Percentiles rank a stretch among this genome's conserved stretches.
These are phyloP conservation scores for Uronychia binucleata DNA, from an alignment of 73 alveolate species.

Conservation along the genomic window DNA sequence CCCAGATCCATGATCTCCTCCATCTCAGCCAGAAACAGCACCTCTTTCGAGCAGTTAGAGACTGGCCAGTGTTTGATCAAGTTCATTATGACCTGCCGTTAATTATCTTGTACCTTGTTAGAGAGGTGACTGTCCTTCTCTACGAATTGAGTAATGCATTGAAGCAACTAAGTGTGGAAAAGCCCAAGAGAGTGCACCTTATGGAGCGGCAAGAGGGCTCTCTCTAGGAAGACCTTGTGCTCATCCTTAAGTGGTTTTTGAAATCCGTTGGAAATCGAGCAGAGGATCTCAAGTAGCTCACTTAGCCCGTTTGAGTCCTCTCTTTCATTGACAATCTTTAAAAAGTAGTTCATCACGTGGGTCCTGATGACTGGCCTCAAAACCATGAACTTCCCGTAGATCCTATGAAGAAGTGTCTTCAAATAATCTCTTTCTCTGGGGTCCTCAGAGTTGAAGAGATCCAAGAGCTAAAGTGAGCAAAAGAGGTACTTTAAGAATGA, in stretches of 20 bases:
- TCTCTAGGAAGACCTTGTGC: slow-evolving; percentile 76
- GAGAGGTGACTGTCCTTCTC: slow-evolving; percentile 76
- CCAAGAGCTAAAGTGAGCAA: slow-evolving; percentile 48
- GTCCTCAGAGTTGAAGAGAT: slow-evolving; percentile 83
- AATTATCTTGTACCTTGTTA: slow-evolving; percentile 43
- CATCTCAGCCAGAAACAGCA: slow-evolving; percentile 80
- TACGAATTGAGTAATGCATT: slow-evolving; percentile 74
- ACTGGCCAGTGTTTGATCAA: slow-evolving; percentile 87
- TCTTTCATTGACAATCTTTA: slow-evolving; percentile 72
- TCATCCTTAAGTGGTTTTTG: slow-evolving; percentile 85
- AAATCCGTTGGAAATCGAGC: slow-evolving; percentile 84
- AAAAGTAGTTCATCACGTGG: slow-evolving; percentile 69
- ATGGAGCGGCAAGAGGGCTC: slow-evolving; percentile 83
- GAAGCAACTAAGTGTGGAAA: slow-evolving; percentile 71
- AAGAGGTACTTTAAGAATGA: slow-evolving; percentile 24
- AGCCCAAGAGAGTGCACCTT: slow-evolving; percentile 66
- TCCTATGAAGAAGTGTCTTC: slow-evolving; percentile 83
- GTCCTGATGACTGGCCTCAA: slow-evolving; percentile 69
- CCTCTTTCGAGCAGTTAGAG: slow-evolving; percentile 84
- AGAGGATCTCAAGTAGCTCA: slow-evolving; percentile 84
- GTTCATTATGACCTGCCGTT: neutral
- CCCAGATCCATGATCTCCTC: slow-evolving; percentile 68
- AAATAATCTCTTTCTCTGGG: slow-evolving; percentile 88
- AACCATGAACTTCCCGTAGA: slow-evolving; percentile 86
- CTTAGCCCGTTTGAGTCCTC: slow-evolving; percentile 82